A percentile compares a stretch with the other conserved stretches of the same genome.
Evolutionary conservation across 148 eudicot genomes (phyloP).

Genomic region (Persicaria maculosa): DNA sequence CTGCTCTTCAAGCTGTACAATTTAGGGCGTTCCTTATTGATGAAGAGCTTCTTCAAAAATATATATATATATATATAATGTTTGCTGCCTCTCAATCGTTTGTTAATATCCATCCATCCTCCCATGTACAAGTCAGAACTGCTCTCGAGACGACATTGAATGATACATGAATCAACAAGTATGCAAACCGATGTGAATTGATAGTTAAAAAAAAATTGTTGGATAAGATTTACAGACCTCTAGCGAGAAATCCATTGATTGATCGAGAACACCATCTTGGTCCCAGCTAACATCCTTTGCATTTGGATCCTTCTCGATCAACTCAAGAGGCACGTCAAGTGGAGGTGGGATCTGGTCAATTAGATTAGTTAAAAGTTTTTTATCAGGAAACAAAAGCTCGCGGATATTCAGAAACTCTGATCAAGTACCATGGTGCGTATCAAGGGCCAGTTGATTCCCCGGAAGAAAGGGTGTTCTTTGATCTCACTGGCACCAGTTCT

Average conservation of each 20-base stretch:
- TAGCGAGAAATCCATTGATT: constrained; percentile 61
- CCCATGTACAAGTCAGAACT: neutral
- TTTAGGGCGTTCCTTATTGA: neutral
- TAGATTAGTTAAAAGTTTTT: neutral
- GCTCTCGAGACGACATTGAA: neutral
- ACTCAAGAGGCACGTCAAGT: constrained; percentile 64
- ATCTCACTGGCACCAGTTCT: constrained; percentile 72
- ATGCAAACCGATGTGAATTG: neutral
- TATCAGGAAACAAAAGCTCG: neutral
- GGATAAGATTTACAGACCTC: constrained; percentile 25
- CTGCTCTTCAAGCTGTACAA: constrained; percentile 9
- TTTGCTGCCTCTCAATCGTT: neutral
- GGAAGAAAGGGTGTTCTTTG: constrained; percentile 78
- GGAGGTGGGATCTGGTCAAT: constrained; percentile 67
- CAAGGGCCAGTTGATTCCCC: constrained; percentile 87
- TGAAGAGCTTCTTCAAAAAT: constrained; percentile 1
- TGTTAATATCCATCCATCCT: neutral
- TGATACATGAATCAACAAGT: neutral
- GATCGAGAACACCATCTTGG: constrained; percentile 67
- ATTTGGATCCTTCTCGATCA: constrained; percentile 53
- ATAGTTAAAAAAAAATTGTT: neutral
- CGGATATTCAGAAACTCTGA: too few relatives aligned
- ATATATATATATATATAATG: neutral
- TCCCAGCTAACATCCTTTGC: constrained; percentile 58
- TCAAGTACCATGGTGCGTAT: constrained; percentile 82